Conservation (phyloP, 208 protist species). For the Leishmania major region DNA sequence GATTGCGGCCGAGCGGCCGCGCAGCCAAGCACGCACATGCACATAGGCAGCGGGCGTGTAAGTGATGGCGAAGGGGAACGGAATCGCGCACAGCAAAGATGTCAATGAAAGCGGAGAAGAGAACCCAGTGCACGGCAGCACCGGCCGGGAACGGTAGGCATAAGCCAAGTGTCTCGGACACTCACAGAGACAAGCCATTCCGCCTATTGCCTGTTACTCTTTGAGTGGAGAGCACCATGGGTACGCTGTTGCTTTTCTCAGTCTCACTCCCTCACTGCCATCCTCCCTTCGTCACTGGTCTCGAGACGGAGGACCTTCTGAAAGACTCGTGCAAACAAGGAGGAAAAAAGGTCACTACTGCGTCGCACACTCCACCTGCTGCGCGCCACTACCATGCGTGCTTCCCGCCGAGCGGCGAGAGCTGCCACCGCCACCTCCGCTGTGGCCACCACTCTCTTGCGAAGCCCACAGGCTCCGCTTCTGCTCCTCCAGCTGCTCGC, state of each 20-base stretch:
- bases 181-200: not conserved
- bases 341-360: conserved; percentile 42
- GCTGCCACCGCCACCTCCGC: conserved; percentile 35
- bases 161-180: not conserved
- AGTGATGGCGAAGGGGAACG: conserved; percentile 2
- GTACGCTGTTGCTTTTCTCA: not conserved
- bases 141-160: no score
- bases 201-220: not conserved
- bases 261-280: not conserved
- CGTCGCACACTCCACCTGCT: conserved; percentile 70
- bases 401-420: conserved; percentile 22
- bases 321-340: not conserved
- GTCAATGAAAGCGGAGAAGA: not conserved
- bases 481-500: conserved; percentile 78
- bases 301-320: not conserved
- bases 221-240: not conserved
- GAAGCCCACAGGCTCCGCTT: conserved; percentile 72
- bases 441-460: conserved; percentile 42
- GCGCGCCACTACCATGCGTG: conserved; percentile 33
- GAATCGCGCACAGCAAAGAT: not conserved
- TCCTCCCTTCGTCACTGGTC: not conserved
- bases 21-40: not conserved
- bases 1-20: not conserved
- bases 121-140: not conserved
- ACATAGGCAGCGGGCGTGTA: no score